phyloP scores from a whole-genome alignment of 371 early-diverging fungal species.

The Saksenaea vasiformis region DNA sequence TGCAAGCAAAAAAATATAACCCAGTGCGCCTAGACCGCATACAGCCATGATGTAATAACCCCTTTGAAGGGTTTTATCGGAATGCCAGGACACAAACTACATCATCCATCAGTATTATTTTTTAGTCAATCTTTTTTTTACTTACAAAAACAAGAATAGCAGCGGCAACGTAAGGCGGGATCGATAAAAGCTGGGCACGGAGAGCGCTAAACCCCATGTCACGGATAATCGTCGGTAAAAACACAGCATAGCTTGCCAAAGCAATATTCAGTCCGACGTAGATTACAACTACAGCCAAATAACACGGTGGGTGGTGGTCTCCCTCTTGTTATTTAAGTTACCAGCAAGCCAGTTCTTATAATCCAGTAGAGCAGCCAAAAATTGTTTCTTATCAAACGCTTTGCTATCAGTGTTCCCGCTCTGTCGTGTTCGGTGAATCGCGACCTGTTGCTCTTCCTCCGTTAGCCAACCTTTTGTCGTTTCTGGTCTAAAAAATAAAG shows the following conservation, averaged over 20 bases:
- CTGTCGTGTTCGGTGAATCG: conserved; percentile 25
- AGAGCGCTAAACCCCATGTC: conserved; percentile 39
- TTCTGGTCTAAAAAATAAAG: conserved; percentile 21
- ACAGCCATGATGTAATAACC: conserved; percentile 37
- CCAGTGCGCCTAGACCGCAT: conserved; percentile 29
- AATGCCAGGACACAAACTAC: conserved; percentile 38
- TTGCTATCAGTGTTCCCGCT: conserved; percentile 34
- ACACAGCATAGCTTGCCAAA: conserved; percentile 40
- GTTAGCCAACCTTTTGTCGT: conserved; percentile 36
- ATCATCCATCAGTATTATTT: neutral
- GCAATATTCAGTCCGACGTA: conserved; percentile 43
- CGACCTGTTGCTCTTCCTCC: conserved; percentile 38
- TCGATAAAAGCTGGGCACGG: conserved; percentile 36
- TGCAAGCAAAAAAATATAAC: conserved; percentile 42
- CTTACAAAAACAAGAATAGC: conserved; percentile 36
- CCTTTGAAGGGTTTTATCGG: conserved; percentile 38
- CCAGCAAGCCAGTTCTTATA: conserved; percentile 42
- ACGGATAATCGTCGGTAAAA: conserved; percentile 41
- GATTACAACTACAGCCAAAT: conserved; percentile 34
- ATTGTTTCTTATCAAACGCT: conserved; percentile 37
- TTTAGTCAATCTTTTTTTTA: neutral
- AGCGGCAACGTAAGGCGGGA: conserved; percentile 44
- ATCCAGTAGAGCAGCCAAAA: conserved; percentile 35
- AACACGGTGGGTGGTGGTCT: neutral
- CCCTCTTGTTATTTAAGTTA: conserved; percentile 5